phyloP scores from a whole-genome alignment of 1,284 basidiomycete genomes.

The Malassezia globosa region DNA sequence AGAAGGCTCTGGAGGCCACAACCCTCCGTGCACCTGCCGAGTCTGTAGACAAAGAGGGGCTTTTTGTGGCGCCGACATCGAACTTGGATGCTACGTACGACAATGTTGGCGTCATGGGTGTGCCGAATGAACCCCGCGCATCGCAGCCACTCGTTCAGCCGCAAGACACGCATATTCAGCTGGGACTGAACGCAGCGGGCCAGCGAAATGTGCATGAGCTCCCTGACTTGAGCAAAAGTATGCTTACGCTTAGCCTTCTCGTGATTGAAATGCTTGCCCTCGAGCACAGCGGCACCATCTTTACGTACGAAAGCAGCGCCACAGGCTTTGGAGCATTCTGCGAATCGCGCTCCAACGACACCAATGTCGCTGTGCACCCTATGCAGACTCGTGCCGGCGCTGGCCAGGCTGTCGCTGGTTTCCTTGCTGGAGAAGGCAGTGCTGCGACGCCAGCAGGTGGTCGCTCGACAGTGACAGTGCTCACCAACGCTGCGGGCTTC shows the following conservation, averaged over 20 bases:
- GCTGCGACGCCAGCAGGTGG: conserved; percentile 21
- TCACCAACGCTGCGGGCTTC: conserved; percentile 42
- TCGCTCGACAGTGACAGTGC: conserved; percentile 33
- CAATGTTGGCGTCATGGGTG: conserved; percentile 13
- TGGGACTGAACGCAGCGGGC: not conserved
- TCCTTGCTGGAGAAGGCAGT: conserved; percentile 27
- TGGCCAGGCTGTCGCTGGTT: conserved; percentile 40
- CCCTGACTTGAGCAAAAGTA: not conserved
- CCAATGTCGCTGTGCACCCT: conserved; percentile 34
- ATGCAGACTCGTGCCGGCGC: conserved; percentile 57
- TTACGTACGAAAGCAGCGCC: conserved; percentile 43
- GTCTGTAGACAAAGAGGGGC: not conserved
- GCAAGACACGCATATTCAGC: conserved; percentile 9
- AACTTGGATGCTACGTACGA: conserved; percentile 1
- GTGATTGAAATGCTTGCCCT: conserved; percentile 41
- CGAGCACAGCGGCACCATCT: conserved; percentile 34
- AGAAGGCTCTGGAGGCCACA: not conserved
- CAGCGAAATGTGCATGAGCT: not conserved
- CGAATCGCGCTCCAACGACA: conserved; percentile 28
- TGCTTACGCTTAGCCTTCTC: conserved; percentile 18
- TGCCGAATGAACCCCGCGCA: conserved; percentile 9
- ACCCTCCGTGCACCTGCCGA: not conserved
- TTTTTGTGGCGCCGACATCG: conserved; percentile 3
- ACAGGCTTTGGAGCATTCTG: conserved; percentile 39
- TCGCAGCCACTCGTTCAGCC: not conserved